A percentile compares a stretch with the other conserved stretches of the same genome.
Evolutionary conservation across 805 yeast species (phyloP).

Genomic region (Barnettozyma salicaria): DNA sequence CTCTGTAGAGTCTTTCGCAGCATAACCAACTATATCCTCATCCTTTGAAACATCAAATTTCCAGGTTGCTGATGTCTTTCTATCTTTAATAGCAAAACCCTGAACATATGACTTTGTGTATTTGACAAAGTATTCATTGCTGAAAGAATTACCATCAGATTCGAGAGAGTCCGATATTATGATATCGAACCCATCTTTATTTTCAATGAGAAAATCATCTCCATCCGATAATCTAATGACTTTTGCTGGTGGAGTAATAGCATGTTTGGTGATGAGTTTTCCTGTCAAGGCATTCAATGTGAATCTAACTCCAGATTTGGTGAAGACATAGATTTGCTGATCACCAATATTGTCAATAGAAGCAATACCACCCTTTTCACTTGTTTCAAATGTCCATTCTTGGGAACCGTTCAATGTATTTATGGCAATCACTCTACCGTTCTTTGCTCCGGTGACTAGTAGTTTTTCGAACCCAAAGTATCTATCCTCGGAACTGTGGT

Average conservation of each 20-base stretch:
- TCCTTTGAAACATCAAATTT: conserved; percentile 23
- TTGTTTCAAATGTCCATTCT: conserved; percentile 34
- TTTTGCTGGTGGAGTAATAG: conserved; percentile 12
- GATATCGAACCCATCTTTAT: conserved; percentile 15
- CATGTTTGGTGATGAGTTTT: conserved; percentile 13
- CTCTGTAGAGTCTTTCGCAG: conserved; percentile 35
- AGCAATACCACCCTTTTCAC: conserved; percentile 17
- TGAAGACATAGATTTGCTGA: conserved; percentile 14
- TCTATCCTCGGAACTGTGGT: conserved; percentile 10
- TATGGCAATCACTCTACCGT: conserved; percentile 39
- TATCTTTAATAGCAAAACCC: conserved; percentile 20
- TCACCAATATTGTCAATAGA: conserved; percentile 21
- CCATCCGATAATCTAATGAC: conserved; percentile 15
- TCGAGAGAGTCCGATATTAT: conserved; percentile 18
- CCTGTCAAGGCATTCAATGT: conserved; percentile 28
- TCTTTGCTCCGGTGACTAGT: conserved; percentile 35
- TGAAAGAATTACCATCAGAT: conserved; percentile 17
- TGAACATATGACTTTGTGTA: conserved; percentile 23
- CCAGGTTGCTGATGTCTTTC: conserved; percentile 34
- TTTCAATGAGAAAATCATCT: conserved; percentile 17
- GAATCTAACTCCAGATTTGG: conserved; percentile 18
- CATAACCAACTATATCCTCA: conserved; percentile 37
- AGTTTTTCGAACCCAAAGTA: conserved; percentile 44
- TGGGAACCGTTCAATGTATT: conserved; percentile 34
- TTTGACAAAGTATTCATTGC: conserved; percentile 24